Evolutionary conservation across 2,329 filamentous ascomycete species (phyloP), one percentile per base, ranked within the genome.

Genomic region (Claviceps sp.): DNA sequence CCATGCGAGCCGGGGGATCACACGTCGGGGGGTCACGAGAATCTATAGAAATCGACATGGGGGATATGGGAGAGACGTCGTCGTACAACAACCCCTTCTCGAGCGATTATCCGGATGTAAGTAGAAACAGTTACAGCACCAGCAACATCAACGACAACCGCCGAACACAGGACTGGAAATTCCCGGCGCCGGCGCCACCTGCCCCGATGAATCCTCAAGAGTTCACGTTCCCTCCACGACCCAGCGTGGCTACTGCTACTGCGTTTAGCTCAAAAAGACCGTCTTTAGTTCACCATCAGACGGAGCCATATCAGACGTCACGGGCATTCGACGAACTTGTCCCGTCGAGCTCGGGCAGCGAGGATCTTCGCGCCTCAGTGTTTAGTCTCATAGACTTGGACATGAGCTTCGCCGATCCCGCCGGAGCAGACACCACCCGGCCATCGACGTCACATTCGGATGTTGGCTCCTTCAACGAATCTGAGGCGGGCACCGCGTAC

Each of bases 381-480:
- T 66, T 71, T 7, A 73, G 71, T 51, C 62, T 78, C 17, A 78
- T 78, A 53, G 76, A 78, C 53, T 67, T 79, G 5, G 77, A 80
- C 53, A 73, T 78, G 70, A 73, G 73, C 53, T 66, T 79, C 54
- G 68, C 76, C 0, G 76, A 79, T 23, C 67, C 73, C 9, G 29
- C 29, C 0, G 65, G 72, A 39, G 69, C 72, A 0, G 77, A 81
- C 34, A 63, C 71, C 14, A 71, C 73, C 0, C 70, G 77, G 1
- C 78, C 78, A 0, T 80, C 78, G 2, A 80, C 78, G 0, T 78
- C 78, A 11, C 75, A 80, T 60, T 83, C 79, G 1, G 78, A 81
- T 54, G 75, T 71, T 13, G 73, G 63, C 2, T 80, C 77, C 0
- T 67, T 80, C 11, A 71, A 72, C 7, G 79, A 78, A 49, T 79